A percentile compares a stretch with the other conserved stretches of the same genome.
phyloP scores from a whole-genome alignment of 1,284 basidiomycete species.

The Calocybe gambosa region DNA sequence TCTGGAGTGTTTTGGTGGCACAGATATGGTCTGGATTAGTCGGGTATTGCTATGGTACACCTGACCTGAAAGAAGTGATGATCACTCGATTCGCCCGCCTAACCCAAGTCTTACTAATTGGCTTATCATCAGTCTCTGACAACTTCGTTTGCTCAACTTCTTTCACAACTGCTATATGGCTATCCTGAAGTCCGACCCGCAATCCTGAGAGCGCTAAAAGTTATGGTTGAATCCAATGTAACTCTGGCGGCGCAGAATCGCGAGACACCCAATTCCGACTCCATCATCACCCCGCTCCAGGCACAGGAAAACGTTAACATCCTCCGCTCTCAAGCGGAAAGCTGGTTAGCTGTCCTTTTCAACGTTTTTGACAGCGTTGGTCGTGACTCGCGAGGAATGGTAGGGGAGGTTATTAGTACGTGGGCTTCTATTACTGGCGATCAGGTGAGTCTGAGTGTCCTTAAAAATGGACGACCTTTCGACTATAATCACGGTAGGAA shows the following conservation, averaged over 20 bases:
- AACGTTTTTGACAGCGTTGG: slow-evolving; percentile 91
- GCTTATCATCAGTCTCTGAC: slow-evolving; percentile 51
- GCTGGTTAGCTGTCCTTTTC: slow-evolving; percentile 92
- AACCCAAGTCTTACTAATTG: background rate
- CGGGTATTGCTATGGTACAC: slow-evolving; percentile 68
- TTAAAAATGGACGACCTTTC: background rate
- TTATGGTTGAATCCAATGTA: slow-evolving; percentile 73
- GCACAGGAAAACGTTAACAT: slow-evolving; percentile 70
- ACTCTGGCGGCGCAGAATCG: slow-evolving; percentile 33
- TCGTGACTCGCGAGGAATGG: slow-evolving; percentile 70
- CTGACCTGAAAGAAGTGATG: slow-evolving; percentile 50
- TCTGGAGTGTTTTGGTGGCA: slow-evolving; percentile 88
- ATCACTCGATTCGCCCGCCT: background rate
- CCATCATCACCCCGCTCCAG: slow-evolving; percentile 36
- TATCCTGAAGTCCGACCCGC: slow-evolving; percentile 81
- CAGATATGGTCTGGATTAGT: slow-evolving; percentile 93
- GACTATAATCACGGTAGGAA: slow-evolving; percentile 39
- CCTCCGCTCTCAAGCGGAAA: slow-evolving; percentile 77
- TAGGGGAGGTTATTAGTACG: slow-evolving; percentile 86
- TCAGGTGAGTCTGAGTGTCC: slow-evolving; percentile 38
- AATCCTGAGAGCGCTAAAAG: slow-evolving; percentile 77
- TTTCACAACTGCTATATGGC: slow-evolving; percentile 87
- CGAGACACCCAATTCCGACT: slow-evolving; percentile 29
- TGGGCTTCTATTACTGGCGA: slow-evolving; percentile 82
- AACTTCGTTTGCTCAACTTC: slow-evolving; percentile 74